These are phyloP conservation scores for Mariannaea sp. DNA, from an alignment of 2,329 filamentous ascomycete genomes.

Conservation along the genomic window DNA sequence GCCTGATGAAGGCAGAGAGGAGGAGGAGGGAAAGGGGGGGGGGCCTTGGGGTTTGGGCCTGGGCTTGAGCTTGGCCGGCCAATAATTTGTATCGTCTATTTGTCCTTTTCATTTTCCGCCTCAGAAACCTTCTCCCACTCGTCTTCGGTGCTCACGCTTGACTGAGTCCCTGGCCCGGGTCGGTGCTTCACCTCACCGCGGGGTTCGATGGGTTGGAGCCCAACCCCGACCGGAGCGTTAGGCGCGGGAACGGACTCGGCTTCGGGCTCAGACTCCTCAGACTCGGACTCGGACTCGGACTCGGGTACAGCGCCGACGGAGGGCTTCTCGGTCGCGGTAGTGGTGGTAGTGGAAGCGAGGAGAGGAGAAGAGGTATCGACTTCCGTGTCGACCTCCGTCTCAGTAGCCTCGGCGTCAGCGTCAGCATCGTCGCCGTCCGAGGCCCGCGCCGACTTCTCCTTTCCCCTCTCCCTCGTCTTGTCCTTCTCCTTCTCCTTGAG, in stretches of 20 bases:
- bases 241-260: constrained; percentile 21
- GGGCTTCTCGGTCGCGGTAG: neutral
- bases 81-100: constrained; percentile 40
- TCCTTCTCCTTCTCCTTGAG: constrained; percentile 41
- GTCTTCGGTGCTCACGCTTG: constrained; percentile 79
- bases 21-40: no score
- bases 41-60: no score
- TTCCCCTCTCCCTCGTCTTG: no score
- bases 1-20: no score
- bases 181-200: constrained; percentile 57
- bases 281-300: constrained; percentile 33
- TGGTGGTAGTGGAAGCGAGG: constrained; percentile 2
- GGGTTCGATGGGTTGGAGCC: constrained; percentile 50
- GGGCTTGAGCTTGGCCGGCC: no score
- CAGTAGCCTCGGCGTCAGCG: constrained; percentile 32
- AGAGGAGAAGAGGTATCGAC: neutral
- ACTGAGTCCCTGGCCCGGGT: constrained; percentile 53
- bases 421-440: constrained; percentile 34
- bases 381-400: constrained; percentile 50
- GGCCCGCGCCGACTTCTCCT: constrained; percentile 34
- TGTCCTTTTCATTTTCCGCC: constrained; percentile 65
- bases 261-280: constrained; percentile 23
- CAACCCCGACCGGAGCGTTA: constrained; percentile 38
- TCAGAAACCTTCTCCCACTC: constrained; percentile 97
- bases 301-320: constrained; percentile 4